Evolutionary conservation across 768 basidiomycete species (phyloP).

Genomic region (Tylopilus sp.): DNA sequence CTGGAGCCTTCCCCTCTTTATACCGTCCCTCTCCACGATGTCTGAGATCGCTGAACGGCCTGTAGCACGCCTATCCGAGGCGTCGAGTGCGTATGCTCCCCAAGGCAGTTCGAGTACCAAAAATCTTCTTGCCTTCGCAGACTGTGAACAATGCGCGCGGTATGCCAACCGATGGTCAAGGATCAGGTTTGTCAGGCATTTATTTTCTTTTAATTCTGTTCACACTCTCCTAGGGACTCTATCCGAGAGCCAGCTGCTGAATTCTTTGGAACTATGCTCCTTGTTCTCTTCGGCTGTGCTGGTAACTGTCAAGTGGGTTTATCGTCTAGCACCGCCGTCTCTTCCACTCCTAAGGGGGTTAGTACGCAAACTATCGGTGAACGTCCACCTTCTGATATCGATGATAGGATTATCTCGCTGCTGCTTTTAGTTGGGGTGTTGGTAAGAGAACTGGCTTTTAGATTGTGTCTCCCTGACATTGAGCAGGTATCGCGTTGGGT

Average conservation of each 20-base stretch:
- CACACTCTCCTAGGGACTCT: constrained; percentile 32
- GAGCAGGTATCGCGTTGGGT: constrained; percentile 53
- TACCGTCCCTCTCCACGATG: constrained; percentile 14
- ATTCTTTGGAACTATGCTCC: constrained; percentile 55
- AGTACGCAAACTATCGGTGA: constrained; percentile 19
- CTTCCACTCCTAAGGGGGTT: constrained; percentile 54
- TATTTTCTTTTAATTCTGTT: not conserved
- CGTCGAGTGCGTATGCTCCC: constrained; percentile 12
- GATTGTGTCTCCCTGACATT: not conserved
- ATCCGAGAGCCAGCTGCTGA: constrained; percentile 63
- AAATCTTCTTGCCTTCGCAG: constrained; percentile 17
- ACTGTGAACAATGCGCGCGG: constrained; percentile 34
- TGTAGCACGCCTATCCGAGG: constrained; percentile 18
- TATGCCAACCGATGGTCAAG: constrained; percentile 55
- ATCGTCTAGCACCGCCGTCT: constrained; percentile 42
- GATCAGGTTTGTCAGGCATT: constrained; percentile 40
- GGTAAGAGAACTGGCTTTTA: constrained; percentile 12
- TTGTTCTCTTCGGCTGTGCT: constrained; percentile 59
- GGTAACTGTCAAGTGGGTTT: constrained; percentile 56
- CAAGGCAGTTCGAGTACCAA: constrained; percentile 3
- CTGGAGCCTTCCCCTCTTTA: not conserved
- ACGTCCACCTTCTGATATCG: not conserved
- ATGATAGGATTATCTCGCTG: constrained; percentile 21
- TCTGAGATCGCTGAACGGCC: constrained; percentile 18
- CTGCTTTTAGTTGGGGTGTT: constrained; percentile 32